Evolutionary conservation across 2,329 filamentous ascomycete species (phyloP).

Genomic region (Lithohypha guttulata): DNA sequence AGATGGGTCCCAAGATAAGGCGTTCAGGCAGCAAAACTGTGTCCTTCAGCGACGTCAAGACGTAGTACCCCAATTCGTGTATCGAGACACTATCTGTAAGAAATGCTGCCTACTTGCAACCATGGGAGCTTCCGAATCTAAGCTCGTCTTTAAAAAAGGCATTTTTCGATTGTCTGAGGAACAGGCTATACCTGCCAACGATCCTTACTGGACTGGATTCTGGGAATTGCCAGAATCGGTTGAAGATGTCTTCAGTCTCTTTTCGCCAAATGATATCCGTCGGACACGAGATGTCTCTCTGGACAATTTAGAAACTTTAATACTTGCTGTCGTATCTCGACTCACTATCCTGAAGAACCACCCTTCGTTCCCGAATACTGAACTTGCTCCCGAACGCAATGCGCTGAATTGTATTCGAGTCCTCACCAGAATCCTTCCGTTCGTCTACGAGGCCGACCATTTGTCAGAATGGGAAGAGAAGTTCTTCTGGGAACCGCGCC

Average conservation of each 20-base stretch:
- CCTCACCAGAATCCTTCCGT: conserved; percentile 79
- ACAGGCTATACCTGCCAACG: conserved; percentile 72
- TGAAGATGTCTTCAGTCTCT: conserved; percentile 94
- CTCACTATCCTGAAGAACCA: conserved; percentile 76
- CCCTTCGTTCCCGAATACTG: conserved; percentile 77
- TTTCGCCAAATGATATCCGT: conserved; percentile 78
- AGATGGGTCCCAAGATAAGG: too few relatives aligned
- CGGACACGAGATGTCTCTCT: conserved; percentile 75
- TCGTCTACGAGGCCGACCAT: conserved; percentile 78
- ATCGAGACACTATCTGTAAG: too few relatives aligned
- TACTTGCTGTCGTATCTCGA: conserved; percentile 72
- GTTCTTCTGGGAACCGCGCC: conserved; percentile 79
- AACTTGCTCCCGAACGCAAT: conserved; percentile 71
- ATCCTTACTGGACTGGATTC: conserved; percentile 93
- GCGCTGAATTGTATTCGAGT: conserved; percentile 93
- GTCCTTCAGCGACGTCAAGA: conserved; percentile 2
- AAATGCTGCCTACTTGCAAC: conserved; percentile 12
- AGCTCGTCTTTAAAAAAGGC: conserved; percentile 96
- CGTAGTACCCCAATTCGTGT: too few relatives aligned
- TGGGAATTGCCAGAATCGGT: conserved; percentile 94
- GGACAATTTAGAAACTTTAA: conserved; percentile 79
- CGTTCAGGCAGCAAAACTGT: too few relatives aligned
- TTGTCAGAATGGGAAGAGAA: conserved; percentile 76
- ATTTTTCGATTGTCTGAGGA: conserved; percentile 95
- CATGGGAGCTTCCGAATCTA: conserved; percentile 98